A percentile compares a stretch with the other conserved stretches of the same genome.
Conservation (phyloP, 225 moss, liverwort and hornwort genomes). For the Pseudisothecium myosuroides region DNA sequence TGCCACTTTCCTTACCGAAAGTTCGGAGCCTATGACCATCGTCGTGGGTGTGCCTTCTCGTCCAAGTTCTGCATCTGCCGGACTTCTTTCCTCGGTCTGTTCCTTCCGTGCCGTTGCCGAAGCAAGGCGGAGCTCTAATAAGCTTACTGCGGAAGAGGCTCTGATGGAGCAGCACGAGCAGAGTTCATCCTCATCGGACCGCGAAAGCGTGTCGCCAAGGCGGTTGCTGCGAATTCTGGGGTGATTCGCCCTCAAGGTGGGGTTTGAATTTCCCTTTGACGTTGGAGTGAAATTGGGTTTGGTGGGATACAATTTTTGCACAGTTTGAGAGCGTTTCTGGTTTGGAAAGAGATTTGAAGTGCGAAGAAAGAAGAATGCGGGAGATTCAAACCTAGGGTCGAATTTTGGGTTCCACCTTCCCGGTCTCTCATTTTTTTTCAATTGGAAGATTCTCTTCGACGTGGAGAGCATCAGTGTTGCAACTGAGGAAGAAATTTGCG, state of each 20-base stretch:
- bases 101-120: neutral
- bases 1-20: neutral
- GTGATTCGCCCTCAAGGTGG: neutral
- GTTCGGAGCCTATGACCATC: neutral
- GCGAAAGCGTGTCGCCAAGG: neutral
- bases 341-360: neutral
- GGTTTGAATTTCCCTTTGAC: neutral
- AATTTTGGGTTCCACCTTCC: neutral
- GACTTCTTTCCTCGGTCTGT: neutral
- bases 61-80: neutral
- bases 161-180: neutral
- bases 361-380: neutral
- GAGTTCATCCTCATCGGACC: neutral
- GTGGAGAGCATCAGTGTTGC: neutral
- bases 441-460: neutral
- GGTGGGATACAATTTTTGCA: neutral
- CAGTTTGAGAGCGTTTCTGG: neutral
- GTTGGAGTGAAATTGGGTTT: neutral
- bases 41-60: neutral
- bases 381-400: neutral
- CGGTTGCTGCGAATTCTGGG: neutral
- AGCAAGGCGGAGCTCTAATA: neutral
- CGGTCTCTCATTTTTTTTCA: neutral
- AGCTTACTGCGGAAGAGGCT: neutral
- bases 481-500: neutral